Base-by-base conservation (phyloP, 352 stramenopile genomes). In the Phytophthora megakarya region DNA sequence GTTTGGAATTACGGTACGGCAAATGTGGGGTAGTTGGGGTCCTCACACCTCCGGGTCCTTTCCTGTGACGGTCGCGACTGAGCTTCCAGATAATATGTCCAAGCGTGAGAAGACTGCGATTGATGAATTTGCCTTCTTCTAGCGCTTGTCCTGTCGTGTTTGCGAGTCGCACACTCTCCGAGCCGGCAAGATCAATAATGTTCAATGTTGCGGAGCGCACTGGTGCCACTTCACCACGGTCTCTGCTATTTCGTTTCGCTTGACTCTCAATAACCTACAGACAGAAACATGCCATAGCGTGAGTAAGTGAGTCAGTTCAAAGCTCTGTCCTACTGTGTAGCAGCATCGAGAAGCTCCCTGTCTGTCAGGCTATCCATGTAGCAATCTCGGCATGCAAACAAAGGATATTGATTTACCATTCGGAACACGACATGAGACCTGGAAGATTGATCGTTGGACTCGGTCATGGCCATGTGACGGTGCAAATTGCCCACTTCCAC, bases 1-100 rank as follows among this genome's bases (percentile, higher is more conserved):
- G 78, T 75, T 99, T 99, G 3, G 91, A 98, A 78, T 99, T 98
- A 52, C 97, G 92, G 71, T 98, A 99, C 67, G 97, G 98, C 35
- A 99, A 78, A 61, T 99, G 95, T 3, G 40, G 71, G 12, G 48
- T 66, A 40, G 46, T 70, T 16, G 57, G 62, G 6, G 53, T 23
- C 38, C 28, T 58, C 32, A 59, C 46, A 25, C 61, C 48, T 32
- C 62, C 45, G 9, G 59, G 21, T 38, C 50, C 47, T 44, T 53
- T 73, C 39, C 56, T 66, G 30, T 79, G 40, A 18, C 71, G 72
- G 25, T 80, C 73, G 72, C 86, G 75, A 65, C 83, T 93, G 26
- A 98, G 80, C 65, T 97, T 97, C 79, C 90, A 97, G 37, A 98
- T 97, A 51, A 98, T 96, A 64, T 98, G 90, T 25, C 91, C 90